These are phyloP conservation scores for Incumbomyces lentus DNA, from an alignment of 2,329 filamentous ascomycete genomes.

Conservation along the genomic window DNA sequence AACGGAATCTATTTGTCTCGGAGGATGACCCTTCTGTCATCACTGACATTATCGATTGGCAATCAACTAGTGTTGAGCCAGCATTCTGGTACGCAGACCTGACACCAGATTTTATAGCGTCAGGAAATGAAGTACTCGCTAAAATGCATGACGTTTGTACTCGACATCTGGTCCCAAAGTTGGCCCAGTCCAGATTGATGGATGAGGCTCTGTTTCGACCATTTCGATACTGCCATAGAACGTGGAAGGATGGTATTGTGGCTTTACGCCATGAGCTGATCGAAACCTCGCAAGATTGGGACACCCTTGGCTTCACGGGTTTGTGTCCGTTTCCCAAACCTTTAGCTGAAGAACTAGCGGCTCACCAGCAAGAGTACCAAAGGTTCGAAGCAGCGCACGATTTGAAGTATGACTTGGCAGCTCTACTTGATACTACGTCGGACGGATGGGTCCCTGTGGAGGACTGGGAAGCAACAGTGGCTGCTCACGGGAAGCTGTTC, in stretches of 20 bases:
- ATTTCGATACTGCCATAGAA: constrained; percentile 32
- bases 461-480: constrained; percentile 25
- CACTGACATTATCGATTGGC: constrained; percentile 35
- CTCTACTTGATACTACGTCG: constrained; percentile 24
- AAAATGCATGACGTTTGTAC: constrained; percentile 27
- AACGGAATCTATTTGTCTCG: constrained; percentile 27
- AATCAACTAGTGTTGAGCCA: constrained; percentile 31
- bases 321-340: constrained; percentile 24
- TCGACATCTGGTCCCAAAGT: constrained; percentile 24
- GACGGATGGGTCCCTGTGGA: constrained; percentile 30
- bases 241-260: constrained; percentile 32
- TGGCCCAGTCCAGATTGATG: constrained; percentile 25
- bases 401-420: constrained; percentile 18
- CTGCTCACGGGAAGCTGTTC: constrained; percentile 25
- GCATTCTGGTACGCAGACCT: constrained; percentile 18
- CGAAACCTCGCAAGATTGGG: constrained; percentile 28
- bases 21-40: constrained; percentile 27
- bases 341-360: constrained; percentile 17
- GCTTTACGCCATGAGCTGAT: constrained; percentile 33
- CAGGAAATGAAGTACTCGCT: constrained; percentile 23
- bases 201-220: constrained; percentile 29
- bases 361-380: constrained; percentile 25
- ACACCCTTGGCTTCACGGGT: constrained; percentile 29
- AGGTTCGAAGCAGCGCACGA: constrained; percentile 24
- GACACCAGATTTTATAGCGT: constrained; percentile 34